A percentile compares a stretch with the other conserved stretches of the same genome.
These are phyloP conservation scores for Trichoderma asperellum DNA, from an alignment of 2,329 filamentous ascomycete genomes.

Conservation along the genomic window DNA sequence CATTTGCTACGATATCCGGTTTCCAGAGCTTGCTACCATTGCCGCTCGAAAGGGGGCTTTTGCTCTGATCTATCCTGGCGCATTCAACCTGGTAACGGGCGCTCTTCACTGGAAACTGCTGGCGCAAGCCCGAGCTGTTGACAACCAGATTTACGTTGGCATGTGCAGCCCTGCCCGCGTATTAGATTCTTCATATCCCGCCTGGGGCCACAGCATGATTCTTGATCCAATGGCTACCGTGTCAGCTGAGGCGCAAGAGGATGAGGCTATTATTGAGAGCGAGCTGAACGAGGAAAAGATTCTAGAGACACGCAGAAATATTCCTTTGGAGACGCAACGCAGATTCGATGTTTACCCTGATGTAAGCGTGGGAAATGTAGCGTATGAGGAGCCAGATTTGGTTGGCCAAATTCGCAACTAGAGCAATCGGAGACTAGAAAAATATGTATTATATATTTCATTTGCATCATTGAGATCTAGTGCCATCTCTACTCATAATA, in stretches of 20 bases:
- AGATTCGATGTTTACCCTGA: constrained; percentile 96
- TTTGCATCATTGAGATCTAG: neutral
- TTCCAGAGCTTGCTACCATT: constrained; percentile 89
- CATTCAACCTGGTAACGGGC: constrained; percentile 94
- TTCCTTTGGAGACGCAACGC: constrained; percentile 82
- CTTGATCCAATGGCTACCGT: constrained; percentile 85
- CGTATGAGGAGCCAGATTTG: constrained; percentile 14
- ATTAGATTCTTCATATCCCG: constrained; percentile 75
- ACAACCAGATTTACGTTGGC: constrained; percentile 92
- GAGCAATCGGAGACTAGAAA: neutral
- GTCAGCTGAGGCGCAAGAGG: constrained; percentile 75
- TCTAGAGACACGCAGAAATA: constrained; percentile 75
- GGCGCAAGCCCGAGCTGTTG: constrained; percentile 80
- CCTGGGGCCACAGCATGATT: constrained; percentile 89
- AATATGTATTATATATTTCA: neutral
- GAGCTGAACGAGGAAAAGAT: constrained; percentile 71
- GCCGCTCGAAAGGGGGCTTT: constrained; percentile 85
- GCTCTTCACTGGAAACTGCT: constrained; percentile 88
- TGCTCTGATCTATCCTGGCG: constrained; percentile 88
- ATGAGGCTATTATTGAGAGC: constrained; percentile 74
- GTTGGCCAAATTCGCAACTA: neutral
- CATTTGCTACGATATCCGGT: constrained; percentile 97
- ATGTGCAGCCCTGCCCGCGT: constrained; percentile 90
- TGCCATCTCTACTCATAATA: neutral
- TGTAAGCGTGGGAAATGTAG: constrained; percentile 63